These are phyloP conservation scores for Tetracentron sinense DNA, from an alignment of 164 flowering plant species.

Conservation along the genomic window DNA sequence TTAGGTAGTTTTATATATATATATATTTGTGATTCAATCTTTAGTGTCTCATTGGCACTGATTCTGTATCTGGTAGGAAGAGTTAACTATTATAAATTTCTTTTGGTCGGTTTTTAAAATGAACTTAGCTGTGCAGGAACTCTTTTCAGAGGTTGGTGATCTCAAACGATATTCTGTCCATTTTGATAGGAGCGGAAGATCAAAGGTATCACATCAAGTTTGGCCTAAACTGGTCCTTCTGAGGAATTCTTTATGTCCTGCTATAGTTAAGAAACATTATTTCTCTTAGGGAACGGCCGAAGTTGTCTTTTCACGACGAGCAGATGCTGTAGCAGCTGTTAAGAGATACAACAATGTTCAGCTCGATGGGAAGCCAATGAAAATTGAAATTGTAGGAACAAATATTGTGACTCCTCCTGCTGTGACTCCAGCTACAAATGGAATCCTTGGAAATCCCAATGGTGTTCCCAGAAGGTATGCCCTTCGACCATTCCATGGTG, in stretches of 20 bases:
- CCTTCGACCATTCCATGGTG: background rate
- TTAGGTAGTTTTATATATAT: no score
- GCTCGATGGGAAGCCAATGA: conserved; percentile 12
- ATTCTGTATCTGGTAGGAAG: no score
- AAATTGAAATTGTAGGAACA: conserved; percentile 76
- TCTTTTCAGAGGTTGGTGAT: conserved; percentile 91
- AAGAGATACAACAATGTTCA: conserved; percentile 54
- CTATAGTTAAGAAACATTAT: conserved; percentile 9
- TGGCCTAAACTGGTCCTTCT: conserved; percentile 5
- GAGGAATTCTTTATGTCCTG: conserved; percentile 2
- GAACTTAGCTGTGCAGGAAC: conserved; percentile 82
- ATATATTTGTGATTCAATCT: no score
- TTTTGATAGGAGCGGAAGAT: conserved; percentile 81
- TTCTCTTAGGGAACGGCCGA: conserved; percentile 80
- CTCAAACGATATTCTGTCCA: conserved; percentile 68
- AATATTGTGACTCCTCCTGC: conserved; percentile 9
- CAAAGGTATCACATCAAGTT: conserved; percentile 15
- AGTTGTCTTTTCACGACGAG: conserved; percentile 63
- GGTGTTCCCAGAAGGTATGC: background rate
- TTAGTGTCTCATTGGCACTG: no score
- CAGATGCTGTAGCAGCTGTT: conserved; percentile 77
- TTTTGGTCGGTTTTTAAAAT: no score
- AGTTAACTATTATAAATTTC: no score
- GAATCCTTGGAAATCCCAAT: conserved; percentile 3
- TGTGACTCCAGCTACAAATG: conserved; percentile 26